Base-by-base conservation (phyloP, 768 basidiomycete species). In the Mycena alexandri region DNA sequence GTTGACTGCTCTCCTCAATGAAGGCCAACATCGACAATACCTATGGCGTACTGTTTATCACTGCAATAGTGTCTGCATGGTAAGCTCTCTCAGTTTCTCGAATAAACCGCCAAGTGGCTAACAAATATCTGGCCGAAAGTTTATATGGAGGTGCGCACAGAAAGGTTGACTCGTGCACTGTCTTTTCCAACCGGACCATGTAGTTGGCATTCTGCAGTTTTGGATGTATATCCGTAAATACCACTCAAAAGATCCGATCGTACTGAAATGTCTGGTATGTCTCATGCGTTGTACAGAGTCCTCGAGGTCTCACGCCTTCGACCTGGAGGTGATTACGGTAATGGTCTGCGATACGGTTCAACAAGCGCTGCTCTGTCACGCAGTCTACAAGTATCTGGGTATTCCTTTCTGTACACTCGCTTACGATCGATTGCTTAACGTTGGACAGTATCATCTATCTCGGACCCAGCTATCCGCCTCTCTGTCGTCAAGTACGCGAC, bases 151-250 rank as follows among this genome's bases (percentile, higher is more conserved):
- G 59, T 61, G 21, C 44, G 59, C 7, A 8, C 3, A 14, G n/a
- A 11, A 51, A 19, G 10, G 5, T 8, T 24, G n/a, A n/a, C 48
- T 29, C 7, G 16, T 12, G 22, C 5, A 21, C 4, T 12, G 29
- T n/a, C 19, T 24, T 12, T 44, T 22, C 8, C 8, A 4, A 43
- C 12, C 16, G 11, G 5, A 10, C 29, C 38, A 36, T 22, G n/a
- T 21, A 61, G 59, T 25, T 29, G 59, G 59, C 21, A 61, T 61
- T 33, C 13, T 61, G 21, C 59, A 61, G 46, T 61, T 61, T n/a
- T 61, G 59, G 59, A 48, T 61, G 46, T 61, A 50, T 21, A 61
- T 61, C 46, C 59, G 59, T 7, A 61, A 50, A 25, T 61, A 61
- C 25, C 59, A 61, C 29, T 8, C 43, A 8, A 29, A 51, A 21